Base-by-base conservation (phyloP, 2,329 filamentous ascomycete genomes). In the Fusarium sp. region DNA sequence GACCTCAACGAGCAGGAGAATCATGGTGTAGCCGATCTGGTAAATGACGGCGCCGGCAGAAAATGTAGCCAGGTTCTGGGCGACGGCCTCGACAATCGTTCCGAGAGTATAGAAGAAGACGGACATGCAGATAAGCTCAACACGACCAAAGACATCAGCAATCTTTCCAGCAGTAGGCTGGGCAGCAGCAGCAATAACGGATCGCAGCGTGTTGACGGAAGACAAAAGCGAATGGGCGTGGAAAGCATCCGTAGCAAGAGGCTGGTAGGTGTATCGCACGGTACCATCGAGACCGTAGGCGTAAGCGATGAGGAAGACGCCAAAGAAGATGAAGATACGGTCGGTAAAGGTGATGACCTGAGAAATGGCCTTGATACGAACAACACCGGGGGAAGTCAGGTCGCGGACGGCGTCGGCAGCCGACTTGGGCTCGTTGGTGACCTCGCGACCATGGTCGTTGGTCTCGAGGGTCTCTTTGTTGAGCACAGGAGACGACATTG, bases 291-390 rank as follows among this genome's bases (percentile, higher is more conserved):
- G 84, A 2, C 89, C 88, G 78, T 92, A 93, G 37, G 87, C 89
- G 79, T 92, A 93, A 13, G 90, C 88, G 63, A 92, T 83, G 35
- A 93, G 79, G 79, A 93, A 92, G 72, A 92, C 84, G 27, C 90
- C 85, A 11, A 88, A 77, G 81, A 92, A 92, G 79, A 93, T 86
- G 70, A 86, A 84, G 68, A 89, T 72, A 33, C 89, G 88, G 78
- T 92, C 89, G 16, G 75, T 68, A 5, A 81, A 71, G 20, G 87
- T 89, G 41, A 92, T 85, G 71, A 88, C 85, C 10, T 85, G 81
- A 8, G 87, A 82, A 56, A 92, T 83, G 33, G 87, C 88, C 80
- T 92, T 89, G 71, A 92, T 87, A 13, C 90, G 88, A n/a, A 80
- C 82, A 8, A 92, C 90, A 79, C 91, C 91, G 6, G 89, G 82